Conservation (phyloP, 192 early-diverging fungal genomes). For the Linnemannia zychae region DNA sequence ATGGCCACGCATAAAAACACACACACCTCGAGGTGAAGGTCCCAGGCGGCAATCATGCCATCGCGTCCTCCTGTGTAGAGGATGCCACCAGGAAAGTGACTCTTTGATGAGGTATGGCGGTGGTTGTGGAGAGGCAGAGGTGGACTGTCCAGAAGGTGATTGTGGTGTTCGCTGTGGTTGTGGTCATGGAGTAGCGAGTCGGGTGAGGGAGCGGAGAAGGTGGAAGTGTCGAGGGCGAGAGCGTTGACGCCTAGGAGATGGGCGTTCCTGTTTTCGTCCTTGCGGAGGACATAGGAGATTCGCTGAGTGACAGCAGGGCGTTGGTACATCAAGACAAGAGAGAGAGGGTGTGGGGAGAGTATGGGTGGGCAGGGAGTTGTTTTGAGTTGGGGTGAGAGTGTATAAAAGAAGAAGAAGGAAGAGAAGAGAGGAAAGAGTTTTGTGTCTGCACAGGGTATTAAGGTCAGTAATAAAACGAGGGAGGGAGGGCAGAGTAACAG, state of each 20-base stretch:
- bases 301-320: conserved; percentile 53
- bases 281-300: conserved; percentile 73
- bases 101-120: conserved; percentile 8
- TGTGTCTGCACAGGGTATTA: too few relatives aligned
- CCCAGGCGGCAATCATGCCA: conserved; percentile 89
- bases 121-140: conserved; percentile 10
- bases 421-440: background rate
- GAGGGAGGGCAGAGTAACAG: background rate
- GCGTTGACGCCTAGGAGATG: conserved; percentile 91
- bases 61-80: conserved; percentile 94
- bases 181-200: conserved; percentile 1
- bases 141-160: background rate
- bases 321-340: conserved; percentile 36
- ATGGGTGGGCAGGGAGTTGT: background rate
- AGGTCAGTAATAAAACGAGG: background rate
- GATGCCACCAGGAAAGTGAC: conserved; percentile 68
- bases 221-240: conserved; percentile 76
- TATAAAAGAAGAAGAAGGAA: background rate
- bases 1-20: background rate
- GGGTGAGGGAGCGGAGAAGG: conserved; percentile 24
- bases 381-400: background rate
- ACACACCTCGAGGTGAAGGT: conserved; percentile 71
- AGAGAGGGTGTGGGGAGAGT: background rate
- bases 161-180: background rate
- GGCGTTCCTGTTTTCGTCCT: conserved; percentile 67